Percentiles rank a stretch among this genome's conserved stretches.
These are phyloP conservation scores for Geosmithia morbida DNA, from an alignment of 2,329 filamentous ascomycete genomes.

Conservation along the genomic window DNA sequence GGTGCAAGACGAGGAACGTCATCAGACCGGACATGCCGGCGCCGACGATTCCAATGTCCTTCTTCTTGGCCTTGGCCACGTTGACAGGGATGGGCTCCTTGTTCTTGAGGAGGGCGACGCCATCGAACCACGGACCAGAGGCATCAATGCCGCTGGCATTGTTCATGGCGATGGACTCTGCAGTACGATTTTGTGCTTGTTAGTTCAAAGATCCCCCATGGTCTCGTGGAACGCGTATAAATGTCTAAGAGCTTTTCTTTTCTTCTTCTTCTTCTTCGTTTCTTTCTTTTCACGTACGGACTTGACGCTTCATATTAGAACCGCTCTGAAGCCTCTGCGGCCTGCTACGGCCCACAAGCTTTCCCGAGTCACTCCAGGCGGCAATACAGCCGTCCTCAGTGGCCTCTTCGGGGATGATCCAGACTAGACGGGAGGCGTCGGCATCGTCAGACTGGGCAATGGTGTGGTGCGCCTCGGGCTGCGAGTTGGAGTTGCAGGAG, in stretches of 20 bases:
- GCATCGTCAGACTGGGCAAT: slow-evolving; percentile 3
- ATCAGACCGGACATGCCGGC: slow-evolving; percentile 53
- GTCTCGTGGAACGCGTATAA: background rate
- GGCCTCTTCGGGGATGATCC: slow-evolving; percentile 9
- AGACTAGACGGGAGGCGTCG: slow-evolving; percentile 9
- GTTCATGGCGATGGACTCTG: slow-evolving; percentile 23
- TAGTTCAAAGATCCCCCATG: background rate
- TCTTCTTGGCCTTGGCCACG: slow-evolving; percentile 37
- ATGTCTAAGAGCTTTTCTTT: too few species aligned
- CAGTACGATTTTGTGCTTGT: background rate
- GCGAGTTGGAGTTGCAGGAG: slow-evolving; percentile 5
- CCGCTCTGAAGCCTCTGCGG: slow-evolving; percentile 14
- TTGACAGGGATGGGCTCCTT: slow-evolving; percentile 38
- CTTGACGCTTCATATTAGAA: background rate
- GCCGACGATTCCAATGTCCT: slow-evolving; percentile 46
- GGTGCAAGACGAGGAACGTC: slow-evolving; percentile 34
- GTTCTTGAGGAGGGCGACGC: slow-evolving; percentile 40
- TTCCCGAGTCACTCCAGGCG: slow-evolving; percentile 16
- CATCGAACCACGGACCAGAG: slow-evolving; percentile 48
- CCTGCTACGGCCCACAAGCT: slow-evolving; percentile 20
- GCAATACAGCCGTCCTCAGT: slow-evolving; percentile 21
- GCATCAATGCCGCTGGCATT: slow-evolving; percentile 29
- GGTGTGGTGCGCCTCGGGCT: slow-evolving; percentile 7
- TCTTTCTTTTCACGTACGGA: too few species aligned
- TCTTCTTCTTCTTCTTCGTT: too few species aligned